Base-by-base conservation (phyloP, 768 basidiomycete genomes). In the Boletus pseudopeckii region DNA sequence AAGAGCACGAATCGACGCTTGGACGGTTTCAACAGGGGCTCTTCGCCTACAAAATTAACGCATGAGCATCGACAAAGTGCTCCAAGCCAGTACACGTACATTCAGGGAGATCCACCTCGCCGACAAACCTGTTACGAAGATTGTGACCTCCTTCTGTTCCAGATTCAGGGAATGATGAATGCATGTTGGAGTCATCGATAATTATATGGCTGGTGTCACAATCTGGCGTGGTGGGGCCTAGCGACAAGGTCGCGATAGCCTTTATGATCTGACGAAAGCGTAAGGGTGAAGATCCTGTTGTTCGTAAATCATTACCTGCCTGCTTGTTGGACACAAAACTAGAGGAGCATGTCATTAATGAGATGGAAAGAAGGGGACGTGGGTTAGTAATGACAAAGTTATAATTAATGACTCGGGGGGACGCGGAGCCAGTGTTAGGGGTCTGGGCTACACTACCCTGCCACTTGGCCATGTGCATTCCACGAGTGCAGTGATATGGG, bases 1-100 rank as follows among this genome's bases (percentile, higher is more conserved):
- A 94, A 96, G 18, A 98, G 76, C 10, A 95, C 90, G 64, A 98
- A 95, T 51, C 94, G 83, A 52, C 82, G 81, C 60, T 79, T 82
- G 4, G 85, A 85, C 52, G 81, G 81, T 67, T 81, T 86, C 45
- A 96, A 75, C 5, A 97, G 72, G n/a, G 93, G 92, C 66, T 95
- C 93, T 52, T 89, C 63, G 17, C 36, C 59, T 64, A 41, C 5
- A 10, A 14, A 40, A 33, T 14, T 4, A 26, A 13, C 18, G 7
- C 15, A 9, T 52, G 24, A 63, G 33, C 10, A 5, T 28, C 10
- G 22, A 26, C 11, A 13, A 20, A 10, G 10, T 33, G 7, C 45
- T 26, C 9, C 10, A 37, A 46, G 4, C 11, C 14, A 9, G 17
- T 18, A 42, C 36, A 41, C 59, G 15, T 20, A 64, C 62, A 58